Evolutionary conservation across 441 rosid genomes (phyloP), one percentile per base, ranked within the genome.

Genomic region (Mallotus japonicus): DNA sequence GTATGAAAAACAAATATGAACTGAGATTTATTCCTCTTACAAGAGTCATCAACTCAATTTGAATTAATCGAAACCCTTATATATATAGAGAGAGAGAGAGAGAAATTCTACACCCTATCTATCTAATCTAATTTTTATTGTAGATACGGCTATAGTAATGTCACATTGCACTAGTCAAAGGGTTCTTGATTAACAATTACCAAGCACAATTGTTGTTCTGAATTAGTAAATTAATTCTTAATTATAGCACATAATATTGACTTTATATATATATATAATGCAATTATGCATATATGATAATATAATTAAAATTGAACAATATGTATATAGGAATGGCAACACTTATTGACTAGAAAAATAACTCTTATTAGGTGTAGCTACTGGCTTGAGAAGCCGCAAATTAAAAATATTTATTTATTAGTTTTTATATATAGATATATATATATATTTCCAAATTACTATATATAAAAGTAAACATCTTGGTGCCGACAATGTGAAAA

Each of bases 401-500:
- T 11, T 12, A 14, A 50, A 28, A 50, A 13, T 13, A 13, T 4
- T 50, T 50, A 12, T 50, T 50, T 50, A 50, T 12, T 12, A 11
- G 13, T 50, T 50, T 11, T 0, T 13, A 37, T 65, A 22, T 65
- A 2, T 64, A 32, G 42, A 60, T 5, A 75, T 65, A 22, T 65
- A 2, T 64, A 32, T 49, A 60, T 5, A 75, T 59, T 75, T 73
- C 84, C 72, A 49, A 75, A 59, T 74, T 49, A 49, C 13, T 11
- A 34, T 28, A 20, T 12, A 40, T 54, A 55, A 69, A 78, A 40
- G 76, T 70, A 75, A 78, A 69, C 68, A 75, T 71, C 24, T 77
- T 85, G 84, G 83, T 80, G 85, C 89, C 83, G 81, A 83, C 85
- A 20, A 44, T 0, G 7, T 4, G 71, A 78, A 81, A 58, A 32